Evolutionary conservation across 179 eudicot species (phyloP), one percentile per base, ranked within the genome.

Genomic region (Nepenthes alata): DNA sequence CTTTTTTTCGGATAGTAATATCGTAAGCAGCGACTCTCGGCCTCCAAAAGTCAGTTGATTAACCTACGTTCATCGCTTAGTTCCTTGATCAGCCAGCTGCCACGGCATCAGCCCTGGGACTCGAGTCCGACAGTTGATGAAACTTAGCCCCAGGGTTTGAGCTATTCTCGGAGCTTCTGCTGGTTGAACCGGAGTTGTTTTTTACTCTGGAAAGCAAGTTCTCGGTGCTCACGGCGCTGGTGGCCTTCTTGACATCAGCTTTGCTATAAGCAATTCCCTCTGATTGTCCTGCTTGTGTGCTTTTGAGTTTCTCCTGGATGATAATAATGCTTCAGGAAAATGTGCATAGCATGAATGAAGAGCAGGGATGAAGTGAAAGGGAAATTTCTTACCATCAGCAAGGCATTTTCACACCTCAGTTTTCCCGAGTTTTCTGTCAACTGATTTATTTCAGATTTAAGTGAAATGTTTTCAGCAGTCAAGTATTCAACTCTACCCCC

Each of bases 71-170:
- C 25, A 41, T 41, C 0, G 45, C 6, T 4, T 41, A 2, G 5
- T 4, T 15, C 8, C 15, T 53, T 61, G 5, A 55, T 87, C 76
- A 90, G 74, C 94, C 72, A 63, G 93, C 95, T 36, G 88, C 94
- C 56, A 90, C 85, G 58, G 96, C 96, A 70, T 90, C 94, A n/a
- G 85, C 70, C 65, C 94, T 65, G 12, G 81, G 83, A 61, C 76
- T 91, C 34, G 80, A 34, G 35, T 80, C 85, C 63, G 85, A 78
- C 41, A 91, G 84, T 62, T 88, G 97, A 67, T 65, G 95, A 56
- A 91, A 84, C 79, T 85, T 91, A 8, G 91, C 63, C n/a, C 86
- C 80, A 55, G 85, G 64, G 47, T 75, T 89, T 35, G 78, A 41
- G 67, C 63, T 73, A 65, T 81, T 89, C 25, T 76, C 78, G 2